Percentiles rank a stretch among this genome's conserved stretches.
Evolutionary conservation across 352 stramenopile species (phyloP).

Genomic region (Nothophytophthora sp.): DNA sequence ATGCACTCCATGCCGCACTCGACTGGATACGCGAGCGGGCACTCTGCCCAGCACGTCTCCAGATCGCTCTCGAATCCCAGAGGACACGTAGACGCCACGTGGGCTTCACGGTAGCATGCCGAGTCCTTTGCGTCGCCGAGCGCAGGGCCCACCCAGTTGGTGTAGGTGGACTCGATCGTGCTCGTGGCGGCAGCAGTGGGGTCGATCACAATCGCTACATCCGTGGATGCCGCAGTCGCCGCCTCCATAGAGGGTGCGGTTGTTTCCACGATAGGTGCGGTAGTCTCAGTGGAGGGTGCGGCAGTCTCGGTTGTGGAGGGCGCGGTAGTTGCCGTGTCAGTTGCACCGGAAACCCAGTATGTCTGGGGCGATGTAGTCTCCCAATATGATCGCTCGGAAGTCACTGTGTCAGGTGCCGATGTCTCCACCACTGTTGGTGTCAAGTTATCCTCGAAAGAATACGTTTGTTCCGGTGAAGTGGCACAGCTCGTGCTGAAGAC

Average conservation of each 20-base stretch:
- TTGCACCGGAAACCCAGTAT: too few species aligned
- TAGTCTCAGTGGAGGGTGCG: too few species aligned
- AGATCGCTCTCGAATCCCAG: slow-evolving; percentile 28
- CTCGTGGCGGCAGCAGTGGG: slow-evolving; percentile 19
- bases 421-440: too few species aligned
- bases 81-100: slow-evolving; percentile 33
- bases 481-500: slow-evolving; percentile 5
- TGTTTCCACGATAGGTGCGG: too few species aligned
- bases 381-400: too few species aligned
- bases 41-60: slow-evolving; percentile 43
- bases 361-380: too few species aligned
- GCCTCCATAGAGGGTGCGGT: neutral
- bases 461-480: slow-evolving; percentile 15
- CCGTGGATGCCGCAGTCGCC: slow-evolving; percentile 7
- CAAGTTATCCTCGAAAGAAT: slow-evolving; percentile 17
- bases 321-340: too few species aligned
- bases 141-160: slow-evolving; percentile 33
- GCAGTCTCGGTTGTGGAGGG: too few species aligned
- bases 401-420: too few species aligned
- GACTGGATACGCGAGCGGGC: slow-evolving; percentile 34
- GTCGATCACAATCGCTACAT: slow-evolving; percentile 15
- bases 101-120: slow-evolving; percentile 37
- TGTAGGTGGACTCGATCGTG: slow-evolving; percentile 30
- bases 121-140: slow-evolving; percentile 16
- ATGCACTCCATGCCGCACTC: slow-evolving; percentile 47